Conservation (phyloP, 2,329 filamentous ascomycete species). For the Coniella vitis region DNA sequence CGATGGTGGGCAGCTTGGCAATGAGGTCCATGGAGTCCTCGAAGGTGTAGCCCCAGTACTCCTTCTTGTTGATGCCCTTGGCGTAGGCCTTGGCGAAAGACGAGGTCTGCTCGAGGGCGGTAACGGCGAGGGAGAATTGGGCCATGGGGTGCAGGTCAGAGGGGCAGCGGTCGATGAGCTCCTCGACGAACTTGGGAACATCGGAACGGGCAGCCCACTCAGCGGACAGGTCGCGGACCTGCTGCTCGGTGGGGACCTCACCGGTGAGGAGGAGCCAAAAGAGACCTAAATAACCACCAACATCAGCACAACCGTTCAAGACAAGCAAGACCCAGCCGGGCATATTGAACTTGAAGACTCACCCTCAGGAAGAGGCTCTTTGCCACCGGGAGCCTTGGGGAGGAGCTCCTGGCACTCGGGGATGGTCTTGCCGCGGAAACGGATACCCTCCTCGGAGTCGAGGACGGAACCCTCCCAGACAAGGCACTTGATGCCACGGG, state of each 20-base stretch:
- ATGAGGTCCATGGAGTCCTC: slow-evolving; percentile 99
- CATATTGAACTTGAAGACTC: too few species aligned
- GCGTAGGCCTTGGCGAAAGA: slow-evolving; percentile 97
- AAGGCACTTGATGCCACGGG: slow-evolving; percentile 95
- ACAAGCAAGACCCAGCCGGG: too few species aligned
- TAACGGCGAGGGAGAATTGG: slow-evolving; percentile 96
- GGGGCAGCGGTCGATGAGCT: slow-evolving; percentile 99
- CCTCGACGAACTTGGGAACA: slow-evolving; percentile 95
- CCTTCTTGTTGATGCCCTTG: slow-evolving; percentile 98
- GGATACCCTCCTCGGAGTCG: slow-evolving; percentile 97
- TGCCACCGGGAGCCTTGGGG: slow-evolving; percentile 91
- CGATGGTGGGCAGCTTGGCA: slow-evolving; percentile 97
- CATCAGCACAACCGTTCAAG: not conserved
- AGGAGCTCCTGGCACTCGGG: slow-evolving; percentile 97
- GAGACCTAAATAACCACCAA: slow-evolving; percentile 53
- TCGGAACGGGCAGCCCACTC: slow-evolving; percentile 98
- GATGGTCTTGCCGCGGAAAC: slow-evolving; percentile 98
- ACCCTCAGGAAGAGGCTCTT: slow-evolving; percentile 96
- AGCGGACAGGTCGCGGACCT: slow-evolving; percentile 95
- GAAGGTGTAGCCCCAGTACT: slow-evolving; percentile 99
- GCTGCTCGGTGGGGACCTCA: slow-evolving; percentile 95
- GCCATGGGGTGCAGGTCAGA: slow-evolving; percentile 99
- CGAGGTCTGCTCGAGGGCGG: slow-evolving; percentile 96
- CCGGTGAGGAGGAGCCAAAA: slow-evolving; percentile 99
- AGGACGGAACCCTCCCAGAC: slow-evolving; percentile 99